phyloP scores from a whole-genome alignment of 140 eudicot species.

The Anethum foeniculum region DNA sequence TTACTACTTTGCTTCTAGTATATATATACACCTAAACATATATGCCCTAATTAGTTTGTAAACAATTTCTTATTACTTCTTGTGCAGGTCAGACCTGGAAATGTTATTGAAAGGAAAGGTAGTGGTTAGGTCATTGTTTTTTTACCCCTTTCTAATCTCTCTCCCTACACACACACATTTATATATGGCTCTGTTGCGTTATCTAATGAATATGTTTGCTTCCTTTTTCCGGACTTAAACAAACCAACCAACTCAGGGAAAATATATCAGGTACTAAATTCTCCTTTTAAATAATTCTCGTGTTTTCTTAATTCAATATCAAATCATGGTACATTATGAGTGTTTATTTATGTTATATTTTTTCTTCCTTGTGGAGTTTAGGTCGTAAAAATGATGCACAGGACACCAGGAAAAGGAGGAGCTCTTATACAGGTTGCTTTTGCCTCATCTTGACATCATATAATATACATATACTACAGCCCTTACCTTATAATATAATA shows the following conservation, averaged over 20 bases:
- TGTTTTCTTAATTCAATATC: background rate
- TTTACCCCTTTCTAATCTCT: background rate
- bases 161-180: background rate
- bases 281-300: background rate
- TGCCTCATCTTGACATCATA: background rate
- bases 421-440: conserved; percentile 68
- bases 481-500: background rate
- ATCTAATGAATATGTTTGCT: conserved; percentile 13
- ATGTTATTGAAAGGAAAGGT: conserved; percentile 86
- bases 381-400: conserved; percentile 78
- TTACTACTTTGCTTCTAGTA: background rate
- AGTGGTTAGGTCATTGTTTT: background rate
- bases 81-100: conserved; percentile 82
- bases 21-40: no score
- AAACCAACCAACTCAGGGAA: conserved; percentile 37
- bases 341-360: background rate
- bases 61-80: background rate
- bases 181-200: background rate
- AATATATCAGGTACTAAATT: conserved; percentile 57
- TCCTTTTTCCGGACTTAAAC: conserved; percentile 13
- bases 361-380: conserved; percentile 12
- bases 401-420: conserved; percentile 86
- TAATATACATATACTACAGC: background rate
- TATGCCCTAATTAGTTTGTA: background rate
- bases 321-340: background rate